These are phyloP conservation scores for Aegilops longissima DNA, from an alignment of 176 grass and related monocot species.

Conservation along the genomic window DNA sequence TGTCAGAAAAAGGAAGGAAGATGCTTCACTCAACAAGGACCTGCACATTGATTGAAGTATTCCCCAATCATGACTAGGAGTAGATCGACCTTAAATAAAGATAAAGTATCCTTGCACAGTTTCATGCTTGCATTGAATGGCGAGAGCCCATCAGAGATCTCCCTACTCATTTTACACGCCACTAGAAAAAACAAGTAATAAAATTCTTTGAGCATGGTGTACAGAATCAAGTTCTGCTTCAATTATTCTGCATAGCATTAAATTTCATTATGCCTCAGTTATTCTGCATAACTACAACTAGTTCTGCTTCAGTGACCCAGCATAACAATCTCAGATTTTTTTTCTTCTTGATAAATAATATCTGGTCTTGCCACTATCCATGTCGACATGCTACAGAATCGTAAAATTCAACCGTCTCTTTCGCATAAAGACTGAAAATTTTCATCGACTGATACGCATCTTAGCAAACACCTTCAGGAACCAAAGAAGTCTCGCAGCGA, in stretches of 20 bases:
- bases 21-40: constrained; percentile 22
- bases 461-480: no score
- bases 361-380: neutral
- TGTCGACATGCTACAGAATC: neutral
- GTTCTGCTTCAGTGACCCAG: no score
- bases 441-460: no score
- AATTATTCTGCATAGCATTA: neutral
- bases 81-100: constrained; percentile 9
- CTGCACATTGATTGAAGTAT: constrained; percentile 35
- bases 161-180: neutral
- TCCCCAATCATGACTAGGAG: neutral
- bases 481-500: no score
- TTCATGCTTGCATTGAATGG: neutral
- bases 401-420: neutral
- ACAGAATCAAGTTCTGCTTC: neutral
- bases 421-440: neutral
- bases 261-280: no score
- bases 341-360: neutral
- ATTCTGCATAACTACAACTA: no score
- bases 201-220: neutral
- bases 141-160: neutral
- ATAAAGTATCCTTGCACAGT: neutral
- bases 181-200: neutral
- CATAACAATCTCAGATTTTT: neutral
- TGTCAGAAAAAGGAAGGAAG: constrained; percentile 15